These are phyloP conservation scores for Podaxis sp. DNA, from an alignment of 768 basidiomycete genomes.

Conservation along the genomic window DNA sequence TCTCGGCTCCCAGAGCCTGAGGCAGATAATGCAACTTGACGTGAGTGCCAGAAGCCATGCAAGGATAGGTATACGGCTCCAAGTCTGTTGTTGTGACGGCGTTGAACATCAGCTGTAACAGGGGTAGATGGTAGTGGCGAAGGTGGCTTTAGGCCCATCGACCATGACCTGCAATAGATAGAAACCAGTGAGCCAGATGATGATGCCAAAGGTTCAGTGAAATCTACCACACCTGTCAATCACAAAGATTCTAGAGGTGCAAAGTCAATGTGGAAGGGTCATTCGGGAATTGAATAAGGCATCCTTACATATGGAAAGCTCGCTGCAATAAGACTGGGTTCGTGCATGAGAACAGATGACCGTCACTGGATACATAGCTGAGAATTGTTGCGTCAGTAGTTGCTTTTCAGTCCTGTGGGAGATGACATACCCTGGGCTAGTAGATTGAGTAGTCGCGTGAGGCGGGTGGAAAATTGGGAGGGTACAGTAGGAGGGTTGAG, in stretches of 20 bases:
- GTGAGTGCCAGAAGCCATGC: conserved; percentile 55
- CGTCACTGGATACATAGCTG: conserved; percentile 54
- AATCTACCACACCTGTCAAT: conserved; percentile 40
- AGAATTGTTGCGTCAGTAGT: background rate
- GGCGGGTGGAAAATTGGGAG: conserved; percentile 53
- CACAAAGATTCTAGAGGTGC: conserved; percentile 36
- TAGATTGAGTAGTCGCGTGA: conserved; percentile 14
- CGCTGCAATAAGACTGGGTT: conserved; percentile 53
- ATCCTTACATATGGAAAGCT: conserved; percentile 59
- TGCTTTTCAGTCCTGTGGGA: background rate
- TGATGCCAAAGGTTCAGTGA: no score
- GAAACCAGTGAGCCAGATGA: background rate
- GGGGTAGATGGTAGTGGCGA: conserved; percentile 44
- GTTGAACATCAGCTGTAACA: conserved; percentile 9
- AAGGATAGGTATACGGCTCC: conserved; percentile 61
- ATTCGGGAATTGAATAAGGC: background rate
- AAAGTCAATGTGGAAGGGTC: background rate
- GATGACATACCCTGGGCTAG: conserved; percentile 10
- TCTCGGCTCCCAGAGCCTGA: conserved; percentile 8
- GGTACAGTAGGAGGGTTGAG: conserved; percentile 53
- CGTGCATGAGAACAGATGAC: conserved; percentile 52
- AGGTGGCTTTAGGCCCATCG: conserved; percentile 45
- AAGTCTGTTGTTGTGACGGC: conserved; percentile 45
- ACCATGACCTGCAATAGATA: conserved; percentile 42
- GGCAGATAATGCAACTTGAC: conserved; percentile 38